These are phyloP conservation scores for Scleroderma citrinum DNA, from an alignment of 768 basidiomycete species.

Conservation along the genomic window DNA sequence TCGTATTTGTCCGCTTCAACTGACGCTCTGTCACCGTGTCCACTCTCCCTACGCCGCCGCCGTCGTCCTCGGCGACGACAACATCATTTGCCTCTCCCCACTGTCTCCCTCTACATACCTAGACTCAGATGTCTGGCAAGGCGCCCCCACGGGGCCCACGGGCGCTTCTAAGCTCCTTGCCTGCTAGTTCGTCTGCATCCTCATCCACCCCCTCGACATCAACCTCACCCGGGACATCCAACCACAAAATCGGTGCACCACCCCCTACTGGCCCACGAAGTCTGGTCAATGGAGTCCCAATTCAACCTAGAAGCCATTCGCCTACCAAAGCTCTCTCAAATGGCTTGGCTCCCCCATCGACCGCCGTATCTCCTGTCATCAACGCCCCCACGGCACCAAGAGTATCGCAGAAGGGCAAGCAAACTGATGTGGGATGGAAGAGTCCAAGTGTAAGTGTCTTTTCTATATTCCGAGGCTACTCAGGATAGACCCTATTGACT, in stretches of 20 bases:
- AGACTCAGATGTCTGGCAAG: constrained; percentile 62
- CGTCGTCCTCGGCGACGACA: constrained; percentile 21
- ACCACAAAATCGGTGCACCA: constrained; percentile 42
- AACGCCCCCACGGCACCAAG: constrained; percentile 29
- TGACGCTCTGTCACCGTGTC: constrained; percentile 4
- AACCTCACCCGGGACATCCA: constrained; percentile 24
- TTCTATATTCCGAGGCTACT: not conserved
- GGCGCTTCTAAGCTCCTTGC: constrained; percentile 50
- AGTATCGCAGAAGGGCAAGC: constrained; percentile 37
- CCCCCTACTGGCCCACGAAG: constrained; percentile 68
- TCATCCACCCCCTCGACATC: constrained; percentile 30
- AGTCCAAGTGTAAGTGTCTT: constrained; percentile 29
- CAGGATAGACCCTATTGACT: not conserved
- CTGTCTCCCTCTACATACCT: not conserved
- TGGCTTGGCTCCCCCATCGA: constrained; percentile 30
- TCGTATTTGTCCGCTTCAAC: not conserved
- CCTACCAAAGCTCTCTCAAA: constrained; percentile 39
- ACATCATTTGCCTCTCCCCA: not conserved
- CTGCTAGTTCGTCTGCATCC: constrained; percentile 27
- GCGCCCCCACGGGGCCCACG: constrained; percentile 71
- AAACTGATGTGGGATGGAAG: constrained; percentile 32
- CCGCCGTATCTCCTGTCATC: constrained; percentile 18
- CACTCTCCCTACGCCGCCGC: constrained; percentile 13
- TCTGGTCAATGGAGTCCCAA: constrained; percentile 37
- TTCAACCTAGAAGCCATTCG: constrained; percentile 21